Evolutionary conservation across 176 grass and related monocot species (phyloP), one percentile per base, ranked within the genome.

Genomic region (Alopecurus myosuroides): DNA sequence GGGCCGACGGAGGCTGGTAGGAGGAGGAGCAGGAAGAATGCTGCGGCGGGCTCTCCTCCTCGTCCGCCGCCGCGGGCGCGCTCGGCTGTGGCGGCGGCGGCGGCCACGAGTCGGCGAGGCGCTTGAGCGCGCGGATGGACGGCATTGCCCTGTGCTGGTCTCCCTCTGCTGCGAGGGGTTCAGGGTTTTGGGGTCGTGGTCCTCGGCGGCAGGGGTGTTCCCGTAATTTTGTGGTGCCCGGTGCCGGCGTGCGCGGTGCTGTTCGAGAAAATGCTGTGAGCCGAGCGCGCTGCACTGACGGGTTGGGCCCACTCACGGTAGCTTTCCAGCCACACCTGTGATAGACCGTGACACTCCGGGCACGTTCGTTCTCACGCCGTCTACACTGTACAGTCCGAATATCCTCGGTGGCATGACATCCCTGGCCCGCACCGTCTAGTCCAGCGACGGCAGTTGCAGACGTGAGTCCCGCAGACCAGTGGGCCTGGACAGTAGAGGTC

Each of bases 41-140:
- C 56, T 15, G 71, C 70, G 49, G 29, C 31, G 50, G 61, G 46
- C 71, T 63, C 78, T 19, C 83, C 42, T 18, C 69, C 52, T 14
- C 76, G 58, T 13, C 49, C 31, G 33, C 77, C 37, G 45, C 8
- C 28, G 33, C 22, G 25, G 58, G 23, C 33, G 69, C 25, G 49
- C 29, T 42, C 52, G 55, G 9, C 19, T 39, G n/a, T n/a, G n/a
- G n/a, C 41, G 62, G 62, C 63, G 37, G 62, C 23, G 74, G 46
- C 40, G 30, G 60, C n/a, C 64, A 17, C 28, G 46, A 1, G 64
- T 23, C 35, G 66, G 81, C 80, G 84, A 77, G 75, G 36, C 74
- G 84, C 84, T 72, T 40, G 80, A 80, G 80, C 75, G 79, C 84
- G 74, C 88, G 88, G 75, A 72, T 84, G 88, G 88, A 87, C 67